phyloP scores from a whole-genome alignment of 164 flowering plant genomes.

The Berberis thunbergii region DNA sequence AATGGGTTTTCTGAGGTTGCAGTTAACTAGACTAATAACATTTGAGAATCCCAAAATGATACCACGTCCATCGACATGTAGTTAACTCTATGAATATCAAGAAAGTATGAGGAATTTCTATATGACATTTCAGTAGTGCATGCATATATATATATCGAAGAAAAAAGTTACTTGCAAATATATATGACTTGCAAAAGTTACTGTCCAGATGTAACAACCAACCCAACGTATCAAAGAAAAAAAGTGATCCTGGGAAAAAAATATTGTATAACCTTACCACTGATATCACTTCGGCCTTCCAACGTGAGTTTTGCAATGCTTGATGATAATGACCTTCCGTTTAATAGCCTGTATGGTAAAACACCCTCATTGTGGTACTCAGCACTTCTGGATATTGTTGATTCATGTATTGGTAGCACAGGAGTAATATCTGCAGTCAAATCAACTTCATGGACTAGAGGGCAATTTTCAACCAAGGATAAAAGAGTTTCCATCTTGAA shows the following conservation, averaged over 20 bases:
- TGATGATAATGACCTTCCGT: constrained; percentile 16
- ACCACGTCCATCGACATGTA: too few relatives aligned
- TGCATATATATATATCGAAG: too few relatives aligned
- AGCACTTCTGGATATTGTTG: constrained; percentile 13
- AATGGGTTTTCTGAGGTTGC: too few relatives aligned
- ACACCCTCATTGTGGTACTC: constrained; percentile 1
- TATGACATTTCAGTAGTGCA: too few relatives aligned
- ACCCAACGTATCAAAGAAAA: neutral
- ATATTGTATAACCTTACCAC: constrained; percentile 33
- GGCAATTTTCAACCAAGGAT: constrained; percentile 35
- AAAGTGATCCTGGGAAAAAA: neutral
- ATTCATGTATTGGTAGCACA: constrained; percentile 25
- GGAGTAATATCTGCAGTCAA: constrained; percentile 52
- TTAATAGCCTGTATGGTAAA: constrained; percentile 2
- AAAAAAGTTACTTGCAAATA: too few relatives aligned
- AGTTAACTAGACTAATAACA: too few relatives aligned
- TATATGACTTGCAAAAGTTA: too few relatives aligned
- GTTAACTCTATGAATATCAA: too few relatives aligned
- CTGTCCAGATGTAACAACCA: neutral
- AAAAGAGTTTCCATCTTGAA: constrained; percentile 27
- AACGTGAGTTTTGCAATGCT: constrained; percentile 47
- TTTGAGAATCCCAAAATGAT: too few relatives aligned
- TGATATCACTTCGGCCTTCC: constrained; percentile 61
- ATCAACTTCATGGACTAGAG: constrained; percentile 43
- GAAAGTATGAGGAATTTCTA: too few relatives aligned